Conservation (phyloP, 345 rosid species). For the Draba incana region DNA sequence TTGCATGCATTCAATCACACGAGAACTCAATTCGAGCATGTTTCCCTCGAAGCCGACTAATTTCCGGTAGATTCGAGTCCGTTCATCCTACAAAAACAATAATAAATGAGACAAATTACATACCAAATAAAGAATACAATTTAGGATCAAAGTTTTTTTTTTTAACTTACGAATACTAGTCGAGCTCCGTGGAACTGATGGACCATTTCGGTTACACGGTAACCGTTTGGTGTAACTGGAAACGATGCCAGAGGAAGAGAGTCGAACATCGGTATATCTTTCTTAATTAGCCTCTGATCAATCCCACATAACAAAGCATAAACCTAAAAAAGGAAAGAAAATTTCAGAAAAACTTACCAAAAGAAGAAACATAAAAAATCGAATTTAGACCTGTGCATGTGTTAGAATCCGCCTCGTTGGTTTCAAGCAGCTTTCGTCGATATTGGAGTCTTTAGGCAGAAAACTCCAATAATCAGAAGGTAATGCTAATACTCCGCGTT, state of each 20-base stretch:
- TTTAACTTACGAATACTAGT: constrained; percentile 64
- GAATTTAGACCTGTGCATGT: constrained; percentile 69
- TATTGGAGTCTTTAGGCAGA: constrained; percentile 57
- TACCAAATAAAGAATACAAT: constrained; percentile 1
- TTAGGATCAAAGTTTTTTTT: background rate
- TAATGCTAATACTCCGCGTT: constrained; percentile 39
- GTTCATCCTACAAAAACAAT: constrained; percentile 60
- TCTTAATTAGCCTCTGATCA: constrained; percentile 59
- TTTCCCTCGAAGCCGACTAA: constrained; percentile 71
- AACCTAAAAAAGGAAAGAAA: constrained; percentile 51
- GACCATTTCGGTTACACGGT: constrained; percentile 78
- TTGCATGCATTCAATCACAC: constrained; percentile 71
- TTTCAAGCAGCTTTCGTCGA: constrained; percentile 54
- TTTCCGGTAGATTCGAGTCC: constrained; percentile 76
- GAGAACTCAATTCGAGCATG: constrained; percentile 67
- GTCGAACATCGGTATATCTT: constrained; percentile 45
- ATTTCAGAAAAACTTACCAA: background rate
- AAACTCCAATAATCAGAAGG: constrained; percentile 86
- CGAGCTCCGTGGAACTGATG: constrained; percentile 59
- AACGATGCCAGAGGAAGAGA: constrained; percentile 57
- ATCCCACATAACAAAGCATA: constrained; percentile 55
- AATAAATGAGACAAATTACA: constrained; percentile 14
- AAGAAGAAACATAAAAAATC: background rate
- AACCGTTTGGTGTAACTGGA: constrained; percentile 84
- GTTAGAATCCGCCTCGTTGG: constrained; percentile 63